phyloP scores from a whole-genome alignment of 805 yeast species.

The Starmerella asiatica region DNA sequence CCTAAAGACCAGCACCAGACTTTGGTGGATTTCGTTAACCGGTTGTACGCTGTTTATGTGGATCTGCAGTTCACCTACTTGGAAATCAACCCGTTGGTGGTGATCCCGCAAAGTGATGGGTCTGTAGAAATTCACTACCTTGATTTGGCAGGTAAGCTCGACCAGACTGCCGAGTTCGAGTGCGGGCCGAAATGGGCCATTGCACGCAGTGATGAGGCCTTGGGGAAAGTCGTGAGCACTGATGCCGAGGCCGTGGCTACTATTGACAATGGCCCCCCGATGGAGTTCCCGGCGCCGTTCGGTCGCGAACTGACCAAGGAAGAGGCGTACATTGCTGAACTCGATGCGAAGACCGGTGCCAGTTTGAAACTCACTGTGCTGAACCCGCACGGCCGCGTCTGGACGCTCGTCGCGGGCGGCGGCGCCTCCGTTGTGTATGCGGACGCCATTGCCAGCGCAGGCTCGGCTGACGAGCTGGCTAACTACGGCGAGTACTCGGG shows the following conservation, averaged over 20 bases:
- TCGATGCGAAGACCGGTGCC: conserved; percentile 37
- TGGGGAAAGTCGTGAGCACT: conserved; percentile 26
- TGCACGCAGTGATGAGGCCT: conserved; percentile 33
- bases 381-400: conserved; percentile 33
- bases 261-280: conserved; percentile 36
- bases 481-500: conserved; percentile 39
- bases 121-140: conserved; percentile 34
- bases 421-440: conserved; percentile 38
- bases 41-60: conserved; percentile 36
- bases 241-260: conserved; percentile 18
- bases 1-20: conserved; percentile 32
- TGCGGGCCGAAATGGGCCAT: conserved; percentile 38
- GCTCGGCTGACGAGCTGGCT: conserved; percentile 33
- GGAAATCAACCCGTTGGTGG: conserved; percentile 36
- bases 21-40: conserved; percentile 34
- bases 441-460: conserved; percentile 37
- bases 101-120: conserved; percentile 27
- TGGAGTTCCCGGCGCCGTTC: conserved; percentile 38
- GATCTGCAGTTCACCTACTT: conserved; percentile 36
- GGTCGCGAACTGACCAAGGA: conserved; percentile 35
- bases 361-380: conserved; percentile 34
- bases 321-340: conserved; percentile 37
- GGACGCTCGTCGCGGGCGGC: conserved; percentile 39
- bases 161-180: conserved; percentile 37
- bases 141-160: conserved; percentile 37